Evolutionary conservation across 305 asterid genomes (phyloP).

Genomic region (Caryopteris hybrid): DNA sequence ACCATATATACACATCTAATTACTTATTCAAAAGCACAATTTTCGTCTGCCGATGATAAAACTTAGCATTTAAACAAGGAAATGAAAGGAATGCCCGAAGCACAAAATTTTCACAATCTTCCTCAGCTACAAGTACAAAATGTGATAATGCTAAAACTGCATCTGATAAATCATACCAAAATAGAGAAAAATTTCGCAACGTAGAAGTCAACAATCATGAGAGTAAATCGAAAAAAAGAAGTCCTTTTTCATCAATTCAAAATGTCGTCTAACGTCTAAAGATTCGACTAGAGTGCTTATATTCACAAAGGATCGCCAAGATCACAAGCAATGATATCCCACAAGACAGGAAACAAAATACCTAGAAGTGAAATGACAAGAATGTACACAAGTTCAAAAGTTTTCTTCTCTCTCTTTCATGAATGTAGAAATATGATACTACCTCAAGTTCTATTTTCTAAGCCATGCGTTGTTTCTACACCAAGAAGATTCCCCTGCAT

Average conservation of each 20-base stretch:
- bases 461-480: background rate
- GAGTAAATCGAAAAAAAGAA: background rate
- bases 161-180: background rate
- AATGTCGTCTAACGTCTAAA: conserved; percentile 8
- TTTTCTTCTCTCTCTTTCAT: conserved; percentile 12
- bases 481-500: background rate
- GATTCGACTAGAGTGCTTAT: conserved; percentile 5
- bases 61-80: too few relatives aligned
- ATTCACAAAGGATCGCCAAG: conserved; percentile 22
- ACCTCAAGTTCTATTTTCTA: conserved; percentile 17
- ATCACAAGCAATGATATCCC: conserved; percentile 17
- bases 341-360: conserved; percentile 5
- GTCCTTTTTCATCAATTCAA: background rate
- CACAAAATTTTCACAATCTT: too few relatives aligned
- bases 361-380: conserved; percentile 14
- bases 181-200: too few relatives aligned
- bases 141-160: too few relatives aligned
- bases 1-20: too few relatives aligned
- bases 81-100: too few relatives aligned
- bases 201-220: too few relatives aligned
- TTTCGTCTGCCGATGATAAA: too few relatives aligned
- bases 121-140: too few relatives aligned
- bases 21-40: too few relatives aligned
- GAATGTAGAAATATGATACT: conserved; percentile 13
- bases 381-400: conserved; percentile 26